Conservation (phyloP, 352 stramenopile genomes). For the Blastocystis sp. region DNA sequence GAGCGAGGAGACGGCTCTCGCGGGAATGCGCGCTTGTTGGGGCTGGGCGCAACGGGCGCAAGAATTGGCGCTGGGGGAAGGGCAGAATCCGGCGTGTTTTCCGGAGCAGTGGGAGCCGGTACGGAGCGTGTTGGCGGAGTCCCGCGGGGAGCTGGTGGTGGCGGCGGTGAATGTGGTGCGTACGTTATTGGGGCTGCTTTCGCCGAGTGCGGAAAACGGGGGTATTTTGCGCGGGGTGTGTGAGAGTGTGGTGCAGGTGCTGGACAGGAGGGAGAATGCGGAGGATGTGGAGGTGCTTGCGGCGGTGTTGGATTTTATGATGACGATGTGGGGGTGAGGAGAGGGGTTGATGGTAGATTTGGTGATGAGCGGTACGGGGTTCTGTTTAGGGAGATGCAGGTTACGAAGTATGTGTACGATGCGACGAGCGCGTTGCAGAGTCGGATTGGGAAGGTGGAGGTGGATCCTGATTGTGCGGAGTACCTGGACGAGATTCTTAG, state of each 20-base stretch:
- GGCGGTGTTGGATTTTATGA: slow-evolving; percentile 31
- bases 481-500: slow-evolving; percentile 43
- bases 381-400: not conserved
- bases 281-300: slow-evolving; percentile 5
- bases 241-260: not conserved
- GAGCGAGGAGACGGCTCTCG: not conserved
- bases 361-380: not conserved
- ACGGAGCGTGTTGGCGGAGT: not conserved
- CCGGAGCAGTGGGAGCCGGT: not conserved
- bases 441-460: not conserved
- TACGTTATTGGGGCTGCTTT: not conserved
- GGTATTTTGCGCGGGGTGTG: not conserved
- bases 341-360: not conserved
- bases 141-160: not conserved
- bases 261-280: not conserved
- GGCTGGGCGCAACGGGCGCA: not conserved
- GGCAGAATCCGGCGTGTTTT: not conserved
- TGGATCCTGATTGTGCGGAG: slow-evolving; percentile 17
- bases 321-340: slow-evolving; percentile 7
- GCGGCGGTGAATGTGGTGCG: not conserved
- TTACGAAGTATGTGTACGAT: not conserved
- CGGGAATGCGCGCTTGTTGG: not conserved
- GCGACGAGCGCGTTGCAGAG: slow-evolving; percentile 28
- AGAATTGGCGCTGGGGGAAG: not conserved
- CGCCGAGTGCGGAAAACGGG: not conserved